Evolutionary conservation across 768 basidiomycete species (phyloP).

Genomic region (Phylloporus arenicola): DNA sequence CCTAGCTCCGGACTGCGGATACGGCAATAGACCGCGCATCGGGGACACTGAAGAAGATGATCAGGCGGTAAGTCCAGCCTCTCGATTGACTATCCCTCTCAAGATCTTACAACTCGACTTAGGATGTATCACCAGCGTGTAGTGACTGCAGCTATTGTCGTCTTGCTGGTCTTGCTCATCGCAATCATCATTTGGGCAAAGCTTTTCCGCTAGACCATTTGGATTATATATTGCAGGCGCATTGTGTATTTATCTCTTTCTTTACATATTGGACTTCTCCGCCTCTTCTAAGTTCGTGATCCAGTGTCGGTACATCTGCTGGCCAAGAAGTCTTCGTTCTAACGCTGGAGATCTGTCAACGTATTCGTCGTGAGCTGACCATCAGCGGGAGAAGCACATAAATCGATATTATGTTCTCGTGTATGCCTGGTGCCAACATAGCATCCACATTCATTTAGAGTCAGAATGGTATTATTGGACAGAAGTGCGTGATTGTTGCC

Average conservation of each 20-base stretch:
- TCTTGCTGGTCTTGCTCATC: constrained; percentile 80
- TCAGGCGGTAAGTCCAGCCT: constrained; percentile 65
- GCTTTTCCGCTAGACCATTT: constrained; percentile 38
- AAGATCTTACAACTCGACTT: constrained; percentile 19
- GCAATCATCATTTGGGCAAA: constrained; percentile 78
- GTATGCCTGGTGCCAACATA: too few species aligned
- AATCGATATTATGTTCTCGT: too few species aligned
- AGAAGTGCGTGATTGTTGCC: too few species aligned
- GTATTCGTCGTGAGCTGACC: too few species aligned
- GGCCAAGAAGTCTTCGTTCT: too few species aligned
- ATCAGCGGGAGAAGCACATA: too few species aligned
- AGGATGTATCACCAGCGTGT: constrained; percentile 98
- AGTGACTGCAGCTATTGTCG: constrained; percentile 81
- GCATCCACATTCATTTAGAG: too few species aligned
- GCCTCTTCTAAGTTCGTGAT: not conserved
- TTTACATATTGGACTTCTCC: constrained; percentile 11
- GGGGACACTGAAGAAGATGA: constrained; percentile 92
- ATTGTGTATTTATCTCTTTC: constrained; percentile 27
- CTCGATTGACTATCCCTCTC: constrained; percentile 7
- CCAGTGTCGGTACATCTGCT: constrained; percentile 7
- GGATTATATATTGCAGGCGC: constrained; percentile 13
- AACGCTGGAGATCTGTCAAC: too few species aligned
- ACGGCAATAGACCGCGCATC: constrained; percentile 86
- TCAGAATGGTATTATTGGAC: too few species aligned
- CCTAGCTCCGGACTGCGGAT: constrained; percentile 80